Base-by-base conservation (phyloP, 768 basidiomycete species). In the Leccinum subgranulosum region DNA sequence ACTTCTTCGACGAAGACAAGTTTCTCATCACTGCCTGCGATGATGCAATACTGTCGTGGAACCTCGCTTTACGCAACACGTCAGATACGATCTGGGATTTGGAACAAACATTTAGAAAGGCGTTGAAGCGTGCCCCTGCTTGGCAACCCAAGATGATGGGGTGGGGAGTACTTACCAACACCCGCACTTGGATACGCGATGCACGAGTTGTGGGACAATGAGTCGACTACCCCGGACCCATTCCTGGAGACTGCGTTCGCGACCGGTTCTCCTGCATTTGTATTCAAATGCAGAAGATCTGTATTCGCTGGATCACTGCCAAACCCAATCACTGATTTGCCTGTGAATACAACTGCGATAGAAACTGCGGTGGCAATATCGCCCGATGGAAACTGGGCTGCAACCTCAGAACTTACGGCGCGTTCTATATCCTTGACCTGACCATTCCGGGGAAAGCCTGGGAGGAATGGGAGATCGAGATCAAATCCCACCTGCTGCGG, bases 311-410 rank as follows among this genome's bases (percentile, higher is more conserved):
- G 57, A 2, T 23, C 51, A 15, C 45, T 60, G 10, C 46, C 49
- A 0, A 53, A 31, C 28, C 39, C 41, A 5, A 15, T 19, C 41
- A 36, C 46, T 27, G 19, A 11, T 2, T 28, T 25, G 1, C 49
- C 58, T n/a, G 0, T 56, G 11, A 15, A 33, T 27, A 6, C 10
- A 3, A n/a, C 41, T 14, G 23, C 6, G 17, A 21, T 39, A 3
- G 27, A 53, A 2, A 53, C 31, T 28, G 39, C 28, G 2, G 9
- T 63, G 29, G 54, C 62, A 1, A 53, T 71, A 17, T 70, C 69
- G 3, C 29, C 53, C 0, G 61, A 71, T 53, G 65, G 69, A 3
- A 47, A 28, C 31, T 57, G 59, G 56, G 47, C 64, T 15, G 69
- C 58, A 36, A 60, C 60, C 2, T 51, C 52, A n/a, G 33, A 46